phyloP scores from a whole-genome alignment of 78 protist species.

The Emiliania huxleyi region DNA sequence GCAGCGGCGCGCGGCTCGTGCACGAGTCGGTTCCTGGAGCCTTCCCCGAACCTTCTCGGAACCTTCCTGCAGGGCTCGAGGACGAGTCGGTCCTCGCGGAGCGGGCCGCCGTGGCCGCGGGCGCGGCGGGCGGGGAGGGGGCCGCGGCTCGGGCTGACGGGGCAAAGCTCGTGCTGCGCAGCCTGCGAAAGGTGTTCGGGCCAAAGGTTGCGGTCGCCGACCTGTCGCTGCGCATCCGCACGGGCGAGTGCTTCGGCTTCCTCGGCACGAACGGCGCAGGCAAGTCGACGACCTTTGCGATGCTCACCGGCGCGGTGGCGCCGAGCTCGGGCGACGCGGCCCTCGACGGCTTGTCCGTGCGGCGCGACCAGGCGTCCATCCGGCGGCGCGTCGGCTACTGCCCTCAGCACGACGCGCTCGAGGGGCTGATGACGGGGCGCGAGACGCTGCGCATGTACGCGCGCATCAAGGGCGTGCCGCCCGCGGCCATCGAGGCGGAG shows the following conservation, averaged over 20 bases:
- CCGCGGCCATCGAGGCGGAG: background rate
- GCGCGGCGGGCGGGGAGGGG: background rate
- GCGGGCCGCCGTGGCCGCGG: background rate
- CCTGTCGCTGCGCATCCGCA: background rate
- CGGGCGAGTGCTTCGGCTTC: conserved; percentile 41
- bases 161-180: background rate
- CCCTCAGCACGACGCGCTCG: conserved; percentile 83
- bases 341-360: background rate
- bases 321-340: conserved; percentile 71
- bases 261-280: conserved; percentile 65
- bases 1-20: background rate
- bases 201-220: background rate
- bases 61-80: background rate
- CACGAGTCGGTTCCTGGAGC: too few relatives aligned
- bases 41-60: too few relatives aligned
- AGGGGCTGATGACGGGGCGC: conserved; percentile 65
- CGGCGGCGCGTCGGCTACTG: conserved; percentile 82
- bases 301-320: conserved; percentile 74
- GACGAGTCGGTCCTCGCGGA: background rate
- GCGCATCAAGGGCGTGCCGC: conserved; percentile 59
- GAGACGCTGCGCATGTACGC: conserved; percentile 82
- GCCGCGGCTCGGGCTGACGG: background rate
- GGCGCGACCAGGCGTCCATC: conserved; percentile 32
- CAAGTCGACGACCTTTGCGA: conserved; percentile 76
- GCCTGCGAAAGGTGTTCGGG: background rate